A percentile compares a stretch with the other conserved stretches of the same genome.
Evolutionary conservation across 306 rosid species (phyloP).

Genomic region (Gynostemma pentaphyllum): DNA sequence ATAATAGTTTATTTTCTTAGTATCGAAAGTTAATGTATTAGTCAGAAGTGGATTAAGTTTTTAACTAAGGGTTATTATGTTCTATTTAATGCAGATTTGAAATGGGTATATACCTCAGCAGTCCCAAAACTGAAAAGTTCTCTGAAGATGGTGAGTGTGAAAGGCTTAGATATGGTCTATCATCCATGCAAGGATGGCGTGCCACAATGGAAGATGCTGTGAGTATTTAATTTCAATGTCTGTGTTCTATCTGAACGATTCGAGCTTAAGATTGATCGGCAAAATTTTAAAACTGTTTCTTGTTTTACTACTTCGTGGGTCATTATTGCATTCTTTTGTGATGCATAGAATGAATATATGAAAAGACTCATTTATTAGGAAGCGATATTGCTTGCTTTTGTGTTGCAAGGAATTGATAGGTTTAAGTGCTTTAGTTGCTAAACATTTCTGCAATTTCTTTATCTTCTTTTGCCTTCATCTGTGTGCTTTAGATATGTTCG

Average conservation of each 20-base stretch:
- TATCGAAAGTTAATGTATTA: neutral
- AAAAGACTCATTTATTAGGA: too few species aligned
- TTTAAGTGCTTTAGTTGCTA: neutral
- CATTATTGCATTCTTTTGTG: too few species aligned
- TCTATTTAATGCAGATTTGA: conserved; percentile 22
- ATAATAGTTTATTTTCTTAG: neutral
- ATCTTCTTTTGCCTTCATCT: too few species aligned
- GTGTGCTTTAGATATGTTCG: too few species aligned
- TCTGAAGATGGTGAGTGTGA: conserved; percentile 82
- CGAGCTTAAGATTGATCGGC: neutral
- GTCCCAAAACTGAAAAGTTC: conserved; percentile 81
- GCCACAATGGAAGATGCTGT: conserved; percentile 99
- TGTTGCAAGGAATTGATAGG: neutral
- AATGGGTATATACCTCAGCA: conserved; percentile 93
- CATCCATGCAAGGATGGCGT: conserved; percentile 99
- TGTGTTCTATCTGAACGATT: conserved; percentile 2
- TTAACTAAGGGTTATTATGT: neutral
- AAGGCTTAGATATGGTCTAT: conserved; percentile 63
- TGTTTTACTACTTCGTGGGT: too few species aligned
- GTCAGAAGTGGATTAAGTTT: neutral
- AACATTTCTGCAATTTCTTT: too few species aligned
- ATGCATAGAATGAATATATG: too few species aligned
- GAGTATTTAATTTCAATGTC: conserved; percentile 30
- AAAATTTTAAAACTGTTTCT: neutral
- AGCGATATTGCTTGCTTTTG: neutral